phyloP scores from a whole-genome alignment of 495 filamentous ascomycete species.

The Podospora anserina region DNA sequence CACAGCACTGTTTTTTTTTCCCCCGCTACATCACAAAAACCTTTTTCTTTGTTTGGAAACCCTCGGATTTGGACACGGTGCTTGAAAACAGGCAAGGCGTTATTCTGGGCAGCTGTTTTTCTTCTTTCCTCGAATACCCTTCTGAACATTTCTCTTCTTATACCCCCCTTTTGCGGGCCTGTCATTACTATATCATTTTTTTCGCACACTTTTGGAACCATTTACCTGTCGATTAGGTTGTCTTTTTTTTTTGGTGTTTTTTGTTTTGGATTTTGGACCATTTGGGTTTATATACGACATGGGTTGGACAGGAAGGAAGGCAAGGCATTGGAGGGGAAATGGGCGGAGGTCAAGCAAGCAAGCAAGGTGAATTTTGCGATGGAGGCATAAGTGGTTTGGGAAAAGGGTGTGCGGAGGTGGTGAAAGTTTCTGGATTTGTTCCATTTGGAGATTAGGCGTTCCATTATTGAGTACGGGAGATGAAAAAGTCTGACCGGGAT shows the following conservation, averaged over 20 bases:
- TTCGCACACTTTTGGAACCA: neutral
- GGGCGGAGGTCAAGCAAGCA: neutral
- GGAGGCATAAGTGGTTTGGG: neutral
- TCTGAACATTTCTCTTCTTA: constrained; percentile 6
- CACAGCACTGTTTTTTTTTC: no score
- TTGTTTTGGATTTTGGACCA: neutral
- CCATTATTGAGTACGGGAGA: no score
- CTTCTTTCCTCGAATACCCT: neutral
- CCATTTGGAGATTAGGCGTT: neutral
- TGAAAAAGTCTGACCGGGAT: no score
- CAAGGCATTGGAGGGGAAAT: neutral
- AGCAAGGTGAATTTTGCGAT: neutral
- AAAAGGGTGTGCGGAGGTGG: neutral
- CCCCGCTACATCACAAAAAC: neutral
- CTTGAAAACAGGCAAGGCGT: neutral
- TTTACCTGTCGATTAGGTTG: neutral
- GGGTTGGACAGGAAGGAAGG: neutral
- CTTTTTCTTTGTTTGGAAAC: neutral
- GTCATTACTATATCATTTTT: neutral
- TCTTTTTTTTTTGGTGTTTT: neutral
- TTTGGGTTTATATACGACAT: neutral
- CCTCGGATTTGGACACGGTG: neutral
- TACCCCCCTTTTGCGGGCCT: neutral
- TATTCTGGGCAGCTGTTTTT: neutral
- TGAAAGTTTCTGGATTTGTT: neutral